phyloP scores from a whole-genome alignment of 306 rosid genomes.

The Quercus engelmannii region DNA sequence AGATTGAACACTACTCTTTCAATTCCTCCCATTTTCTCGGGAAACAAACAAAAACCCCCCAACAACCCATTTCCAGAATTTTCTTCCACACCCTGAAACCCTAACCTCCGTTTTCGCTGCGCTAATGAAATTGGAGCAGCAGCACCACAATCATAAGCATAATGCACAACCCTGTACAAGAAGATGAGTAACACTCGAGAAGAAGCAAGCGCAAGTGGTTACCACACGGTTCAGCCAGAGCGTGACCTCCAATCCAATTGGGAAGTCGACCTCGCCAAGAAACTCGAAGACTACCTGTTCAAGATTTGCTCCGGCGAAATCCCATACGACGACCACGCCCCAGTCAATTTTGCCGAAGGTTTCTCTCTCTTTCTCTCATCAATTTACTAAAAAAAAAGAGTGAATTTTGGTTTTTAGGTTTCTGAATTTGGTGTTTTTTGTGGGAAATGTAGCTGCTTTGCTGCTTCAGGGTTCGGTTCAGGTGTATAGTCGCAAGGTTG shows the following conservation, averaged over 20 bases:
- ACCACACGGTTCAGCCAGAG: conserved; percentile 75
- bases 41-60: conserved; percentile 21
- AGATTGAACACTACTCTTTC: not conserved
- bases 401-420: not conserved
- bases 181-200: conserved; percentile 49
- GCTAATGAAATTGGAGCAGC: conserved; percentile 16
- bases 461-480: conserved; percentile 94
- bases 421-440: conserved; percentile 28
- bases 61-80: not conserved
- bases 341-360: conserved; percentile 93
- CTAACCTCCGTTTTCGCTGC: conserved; percentile 14
- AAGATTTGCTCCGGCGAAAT: conserved; percentile 88
- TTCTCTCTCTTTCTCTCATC: too few relatives aligned
- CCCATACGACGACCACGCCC: conserved; percentile 46
- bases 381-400: too few relatives aligned
- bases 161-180: conserved; percentile 7
- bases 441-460: conserved; percentile 78
- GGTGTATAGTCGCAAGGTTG: conserved; percentile 94
- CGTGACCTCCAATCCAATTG: conserved; percentile 89
- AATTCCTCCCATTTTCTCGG: conserved; percentile 4
- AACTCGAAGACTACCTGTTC: conserved; percentile 74
- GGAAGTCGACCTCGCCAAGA: conserved; percentile 92
- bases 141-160: conserved; percentile 1
- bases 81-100: conserved; percentile 23
- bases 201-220: conserved; percentile 39